These are phyloP conservation scores for Phalaenopsis aphrodite DNA, from an alignment of 106 monocot genomes.

Conservation along the genomic window DNA sequence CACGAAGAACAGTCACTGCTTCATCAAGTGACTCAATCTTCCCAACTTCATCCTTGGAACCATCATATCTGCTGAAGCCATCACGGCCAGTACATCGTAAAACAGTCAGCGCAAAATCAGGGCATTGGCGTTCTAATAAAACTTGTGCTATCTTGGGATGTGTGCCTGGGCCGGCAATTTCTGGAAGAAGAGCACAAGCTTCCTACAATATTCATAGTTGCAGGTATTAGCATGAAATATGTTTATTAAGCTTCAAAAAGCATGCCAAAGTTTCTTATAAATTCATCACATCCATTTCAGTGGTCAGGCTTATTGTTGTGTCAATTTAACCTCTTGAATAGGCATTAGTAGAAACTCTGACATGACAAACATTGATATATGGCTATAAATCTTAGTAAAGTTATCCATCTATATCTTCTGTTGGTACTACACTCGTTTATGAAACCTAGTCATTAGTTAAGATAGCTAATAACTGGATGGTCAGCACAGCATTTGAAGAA, in stretches of 20 bases:
- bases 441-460: background rate
- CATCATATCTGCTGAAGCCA: slow-evolving; percentile 31
- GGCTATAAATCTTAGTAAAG: background rate
- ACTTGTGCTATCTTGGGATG: slow-evolving; percentile 85
- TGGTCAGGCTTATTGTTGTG: background rate
- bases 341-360: background rate
- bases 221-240: slow-evolving; percentile 1
- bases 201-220: slow-evolving; percentile 32
- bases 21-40: slow-evolving; percentile 35
- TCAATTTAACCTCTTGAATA: background rate
- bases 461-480: background rate
- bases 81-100: slow-evolving; percentile 71
- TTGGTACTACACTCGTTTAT: background rate
- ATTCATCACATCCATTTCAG: background rate
- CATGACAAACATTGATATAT: background rate
- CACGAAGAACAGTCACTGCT: slow-evolving; percentile 64
- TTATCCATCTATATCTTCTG: background rate
- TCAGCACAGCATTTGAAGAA: background rate
- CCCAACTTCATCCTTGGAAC: slow-evolving; percentile 16
- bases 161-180: slow-evolving; percentile 65
- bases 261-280: background rate
- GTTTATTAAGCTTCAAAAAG: background rate
- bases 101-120: slow-evolving; percentile 68
- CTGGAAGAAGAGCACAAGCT: slow-evolving; percentile 55
- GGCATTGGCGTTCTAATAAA: slow-evolving; percentile 64